Conservation (phyloP, 495 filamentous ascomycete genomes). For the Annulohypoxylon maeteangense region DNA sequence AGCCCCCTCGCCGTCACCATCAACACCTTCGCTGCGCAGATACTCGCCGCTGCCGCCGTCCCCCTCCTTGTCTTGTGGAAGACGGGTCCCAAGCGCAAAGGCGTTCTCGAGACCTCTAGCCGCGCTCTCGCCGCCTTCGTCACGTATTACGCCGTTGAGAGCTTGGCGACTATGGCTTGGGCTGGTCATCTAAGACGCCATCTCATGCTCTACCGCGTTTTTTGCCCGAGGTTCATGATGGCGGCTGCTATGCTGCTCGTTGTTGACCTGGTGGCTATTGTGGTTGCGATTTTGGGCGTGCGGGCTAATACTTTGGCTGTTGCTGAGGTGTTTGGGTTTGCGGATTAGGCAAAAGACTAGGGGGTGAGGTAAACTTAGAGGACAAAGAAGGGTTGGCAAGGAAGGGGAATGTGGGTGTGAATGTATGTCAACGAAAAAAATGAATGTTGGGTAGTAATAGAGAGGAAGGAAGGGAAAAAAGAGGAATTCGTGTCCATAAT, state of each 20-base stretch:
- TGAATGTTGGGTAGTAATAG: not conserved
- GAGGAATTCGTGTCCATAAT: constrained; percentile 2
- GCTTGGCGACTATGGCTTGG: constrained; percentile 86
- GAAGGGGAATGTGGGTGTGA: not conserved
- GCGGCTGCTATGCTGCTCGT: constrained; percentile 76
- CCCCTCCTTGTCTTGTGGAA: constrained; percentile 92
- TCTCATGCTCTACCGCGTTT: constrained; percentile 97
- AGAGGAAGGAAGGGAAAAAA: not conserved
- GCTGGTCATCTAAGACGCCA: constrained; percentile 87
- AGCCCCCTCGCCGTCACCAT: constrained; percentile 80
- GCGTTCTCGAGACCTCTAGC: constrained; percentile 73
- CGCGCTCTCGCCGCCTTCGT: constrained; percentile 77
- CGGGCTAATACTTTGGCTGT: constrained; percentile 80
- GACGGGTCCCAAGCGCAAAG: constrained; percentile 64
- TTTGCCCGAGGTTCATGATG: constrained; percentile 89
- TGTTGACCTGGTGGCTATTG: constrained; percentile 77
- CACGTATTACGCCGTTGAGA: constrained; percentile 82
- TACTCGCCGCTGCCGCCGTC: constrained; percentile 79
- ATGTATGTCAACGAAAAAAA: not conserved
- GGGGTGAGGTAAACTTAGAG: not conserved
- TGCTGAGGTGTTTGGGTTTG: constrained; percentile 89
- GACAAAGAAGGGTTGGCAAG: not conserved
- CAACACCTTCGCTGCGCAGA: constrained; percentile 91
- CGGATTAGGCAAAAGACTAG: constrained; percentile 44
- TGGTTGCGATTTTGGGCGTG: constrained; percentile 75